Evolutionary conservation across 2,329 filamentous ascomycete species (phyloP).

Genomic region (Ophiocordyceps camponoti-saundersi): DNA sequence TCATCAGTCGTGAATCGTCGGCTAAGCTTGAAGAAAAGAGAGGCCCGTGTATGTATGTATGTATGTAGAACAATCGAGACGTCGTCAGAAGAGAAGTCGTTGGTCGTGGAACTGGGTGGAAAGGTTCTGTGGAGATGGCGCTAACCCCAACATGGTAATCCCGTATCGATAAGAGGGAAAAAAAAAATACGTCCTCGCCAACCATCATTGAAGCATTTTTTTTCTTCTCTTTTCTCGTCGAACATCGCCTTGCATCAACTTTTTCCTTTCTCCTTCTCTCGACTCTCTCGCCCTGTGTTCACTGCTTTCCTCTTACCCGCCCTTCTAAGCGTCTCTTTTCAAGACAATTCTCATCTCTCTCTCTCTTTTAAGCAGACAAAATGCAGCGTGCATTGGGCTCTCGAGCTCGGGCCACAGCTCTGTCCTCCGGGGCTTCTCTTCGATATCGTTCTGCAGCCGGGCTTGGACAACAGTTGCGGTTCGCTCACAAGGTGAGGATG

Average conservation of each 20-base stretch:
- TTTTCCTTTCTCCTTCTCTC: slow-evolving; percentile 4
- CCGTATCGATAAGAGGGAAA: slow-evolving; percentile 4
- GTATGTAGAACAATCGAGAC: neutral
- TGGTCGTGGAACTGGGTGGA: slow-evolving; percentile 18
- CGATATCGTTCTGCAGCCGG: slow-evolving; percentile 47
- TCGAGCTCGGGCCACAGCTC: slow-evolving; percentile 61
- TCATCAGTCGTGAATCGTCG: too few species aligned
- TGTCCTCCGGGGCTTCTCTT: slow-evolving; percentile 45
- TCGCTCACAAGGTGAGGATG: slow-evolving; percentile 75
- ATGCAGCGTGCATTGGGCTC: slow-evolving; percentile 96
- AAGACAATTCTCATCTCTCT: too few species aligned
- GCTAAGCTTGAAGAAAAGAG: too few species aligned
- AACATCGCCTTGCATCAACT: slow-evolving; percentile 2
- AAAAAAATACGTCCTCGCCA: slow-evolving; percentile 12
- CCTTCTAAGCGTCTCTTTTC: slow-evolving; percentile 2
- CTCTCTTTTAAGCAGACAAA: slow-evolving; percentile 20
- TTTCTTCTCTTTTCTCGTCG: slow-evolving; percentile 8
- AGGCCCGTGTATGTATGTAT: too few species aligned
- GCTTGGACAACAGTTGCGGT: slow-evolving; percentile 77
- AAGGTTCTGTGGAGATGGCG: slow-evolving; percentile 8
- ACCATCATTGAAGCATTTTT: slow-evolving; percentile 21
- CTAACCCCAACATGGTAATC: slow-evolving; percentile 16
- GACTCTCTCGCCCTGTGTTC: slow-evolving; percentile 3
- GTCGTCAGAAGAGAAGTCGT: neutral
- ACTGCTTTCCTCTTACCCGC: slow-evolving; percentile 4